Evolutionary conservation across 1,139 yeast genomes (phyloP), one percentile per base, ranked within the genome.

Genomic region (Taphrina communis): DNA sequence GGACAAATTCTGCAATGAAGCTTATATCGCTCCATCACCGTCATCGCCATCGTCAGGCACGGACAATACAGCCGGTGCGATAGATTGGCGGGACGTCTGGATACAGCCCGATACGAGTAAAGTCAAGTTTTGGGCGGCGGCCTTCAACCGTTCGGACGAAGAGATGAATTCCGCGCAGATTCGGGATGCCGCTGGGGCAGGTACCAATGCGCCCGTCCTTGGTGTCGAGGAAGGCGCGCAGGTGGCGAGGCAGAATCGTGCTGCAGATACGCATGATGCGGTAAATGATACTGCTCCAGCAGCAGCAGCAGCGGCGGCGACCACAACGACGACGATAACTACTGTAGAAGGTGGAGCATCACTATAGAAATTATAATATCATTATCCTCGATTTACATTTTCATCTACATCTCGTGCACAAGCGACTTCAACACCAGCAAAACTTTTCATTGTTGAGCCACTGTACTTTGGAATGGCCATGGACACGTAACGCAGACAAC

Each of bases 51-150:
- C 31, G 31, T 25, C 31, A 25, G 31, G 31, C 31, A 38, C 58
- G 17, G 9, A 7, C 12, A 2, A 50, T 14, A 25, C 69, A 17
- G 55, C 72, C 6, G 73, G 72, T 63, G 72, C 62, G 1, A 80
- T 77, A 19, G 82, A 81, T 3, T 19, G 53, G 36, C 31, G 31
- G 36, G 81, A 78, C 35, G 83, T 83, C 36, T 86, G 90, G 72
- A 77, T 90, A 1, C 84, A 85, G 62, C 91, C 95, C 59, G 89
- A 91, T 73, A 82, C 82, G 71, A 83, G 84, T 44, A 87, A 87
- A 66, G 84, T 91, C 31, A 84, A 84, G 73, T 93, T 96, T 93
- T 93, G 98, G 98, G 85, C 84, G 74, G 96, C 90, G 74, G 79
- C 90, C 52, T 91, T 84, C 75, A 97, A 97, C 0, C 80, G 95